phyloP scores from a whole-genome alignment of 1,284 basidiomycete species.

The Boletellus deceptivus region DNA sequence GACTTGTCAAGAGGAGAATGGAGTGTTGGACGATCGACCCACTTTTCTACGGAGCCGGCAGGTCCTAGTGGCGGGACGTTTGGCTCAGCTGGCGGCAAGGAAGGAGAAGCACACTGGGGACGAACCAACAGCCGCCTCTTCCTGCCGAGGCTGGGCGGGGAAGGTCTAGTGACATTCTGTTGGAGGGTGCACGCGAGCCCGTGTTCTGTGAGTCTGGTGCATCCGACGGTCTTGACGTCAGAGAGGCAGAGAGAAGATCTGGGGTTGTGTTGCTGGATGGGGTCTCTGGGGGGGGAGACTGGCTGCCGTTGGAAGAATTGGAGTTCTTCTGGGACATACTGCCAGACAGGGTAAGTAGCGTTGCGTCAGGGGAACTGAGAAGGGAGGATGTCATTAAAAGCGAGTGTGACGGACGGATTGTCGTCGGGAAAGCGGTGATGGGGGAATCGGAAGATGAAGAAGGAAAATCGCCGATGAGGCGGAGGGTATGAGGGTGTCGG shows the following conservation, averaged over 20 bases:
- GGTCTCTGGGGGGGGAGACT: constrained; percentile 42
- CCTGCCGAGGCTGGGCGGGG: constrained; percentile 53
- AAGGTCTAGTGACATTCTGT: constrained; percentile 48
- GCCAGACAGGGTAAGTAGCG: constrained; percentile 8
- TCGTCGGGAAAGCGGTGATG: constrained; percentile 23
- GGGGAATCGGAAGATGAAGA: constrained; percentile 22
- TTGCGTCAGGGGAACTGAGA: constrained; percentile 18
- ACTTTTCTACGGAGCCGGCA: constrained; percentile 79
- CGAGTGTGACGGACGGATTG: constrained; percentile 14
- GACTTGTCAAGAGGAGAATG: constrained; percentile 5
- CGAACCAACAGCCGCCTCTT: constrained; percentile 76
- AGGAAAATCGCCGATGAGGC: constrained; percentile 28
- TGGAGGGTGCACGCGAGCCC: constrained; percentile 46
- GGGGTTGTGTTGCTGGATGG: constrained; percentile 44
- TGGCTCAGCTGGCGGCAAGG: constrained; percentile 10
- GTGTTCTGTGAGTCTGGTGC: constrained; percentile 39
- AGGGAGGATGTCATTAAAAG: constrained; percentile 26
- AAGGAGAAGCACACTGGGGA: constrained; percentile 6
- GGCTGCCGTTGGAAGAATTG: constrained; percentile 40
- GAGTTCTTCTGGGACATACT: constrained; percentile 29
- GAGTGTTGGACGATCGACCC: constrained; percentile 9
- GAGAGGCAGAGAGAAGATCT: constrained; percentile 37
- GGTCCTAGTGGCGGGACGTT: constrained; percentile 50
- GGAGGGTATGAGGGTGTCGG: constrained; percentile 24
- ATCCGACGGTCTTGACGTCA: constrained; percentile 41